Conservation (phyloP, 305 asterid genomes). For the Rubia balearica region DNA sequence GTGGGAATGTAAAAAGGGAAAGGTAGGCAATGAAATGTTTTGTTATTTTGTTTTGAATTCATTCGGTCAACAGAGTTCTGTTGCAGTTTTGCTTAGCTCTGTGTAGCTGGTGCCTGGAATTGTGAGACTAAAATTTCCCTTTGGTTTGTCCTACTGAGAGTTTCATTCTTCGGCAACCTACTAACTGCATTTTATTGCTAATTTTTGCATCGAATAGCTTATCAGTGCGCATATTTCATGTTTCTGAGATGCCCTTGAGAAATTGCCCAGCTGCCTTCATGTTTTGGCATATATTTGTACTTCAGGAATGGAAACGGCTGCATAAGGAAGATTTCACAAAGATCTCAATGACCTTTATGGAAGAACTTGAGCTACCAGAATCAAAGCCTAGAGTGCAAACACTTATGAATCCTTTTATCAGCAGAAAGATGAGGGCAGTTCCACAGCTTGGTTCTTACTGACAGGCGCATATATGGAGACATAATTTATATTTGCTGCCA, state of each 20-base stretch:
- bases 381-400: slow-evolving; percentile 56
- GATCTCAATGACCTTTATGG: slow-evolving; percentile 57
- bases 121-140: background rate
- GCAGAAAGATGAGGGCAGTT: slow-evolving; percentile 26
- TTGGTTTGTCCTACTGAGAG: background rate
- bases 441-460: slow-evolving; percentile 20
- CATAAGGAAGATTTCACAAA: slow-evolving; percentile 59
- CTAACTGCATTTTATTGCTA: background rate
- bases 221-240: background rate
- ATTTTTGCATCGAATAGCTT: background rate
- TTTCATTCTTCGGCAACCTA: background rate
- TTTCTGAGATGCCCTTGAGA: background rate
- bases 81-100: background rate
- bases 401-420: slow-evolving; percentile 50
- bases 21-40: background rate
- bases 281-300: background rate
- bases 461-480: background rate
- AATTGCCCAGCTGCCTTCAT: background rate
- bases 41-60: background rate
- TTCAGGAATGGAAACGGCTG: slow-evolving; percentile 60
- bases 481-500: background rate
- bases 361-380: slow-evolving; percentile 60
- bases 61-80: background rate
- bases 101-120: background rate
- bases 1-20: background rate